phyloP scores from a whole-genome alignment of 2,329 filamentous ascomycete species.

The Fusarium vanettenii region DNA sequence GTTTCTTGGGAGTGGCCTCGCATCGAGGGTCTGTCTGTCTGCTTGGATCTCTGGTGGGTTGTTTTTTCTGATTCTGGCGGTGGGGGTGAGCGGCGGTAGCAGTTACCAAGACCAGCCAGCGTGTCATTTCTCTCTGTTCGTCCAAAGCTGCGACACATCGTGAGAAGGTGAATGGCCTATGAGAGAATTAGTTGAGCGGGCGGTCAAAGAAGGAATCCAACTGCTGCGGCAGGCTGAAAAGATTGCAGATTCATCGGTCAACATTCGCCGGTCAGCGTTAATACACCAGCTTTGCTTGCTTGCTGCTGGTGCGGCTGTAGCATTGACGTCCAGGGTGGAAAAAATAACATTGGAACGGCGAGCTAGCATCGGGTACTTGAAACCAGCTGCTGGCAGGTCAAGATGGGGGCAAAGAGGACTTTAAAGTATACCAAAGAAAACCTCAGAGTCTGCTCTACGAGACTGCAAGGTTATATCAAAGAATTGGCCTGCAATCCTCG shows the following conservation, averaged over 20 bases:
- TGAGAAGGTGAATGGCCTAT: constrained; percentile 9
- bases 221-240: background rate
- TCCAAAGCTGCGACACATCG: constrained; percentile 14
- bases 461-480: background rate
- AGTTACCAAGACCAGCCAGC: constrained; percentile 33
- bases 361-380: background rate
- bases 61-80: background rate
- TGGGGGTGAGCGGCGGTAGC: constrained; percentile 22
- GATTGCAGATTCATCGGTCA: background rate
- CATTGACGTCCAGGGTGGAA: constrained; percentile 18
- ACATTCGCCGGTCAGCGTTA: background rate
- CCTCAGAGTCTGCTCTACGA: background rate
- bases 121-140: constrained; percentile 12
- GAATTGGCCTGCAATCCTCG: background rate
- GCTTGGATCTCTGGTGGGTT: constrained; percentile 15
- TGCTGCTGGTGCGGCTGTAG: constrained; percentile 38
- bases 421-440: background rate
- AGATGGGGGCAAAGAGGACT: background rate
- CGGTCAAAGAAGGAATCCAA: background rate
- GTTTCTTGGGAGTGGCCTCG: background rate
- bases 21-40: constrained; percentile 13
- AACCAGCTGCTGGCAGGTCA: background rate
- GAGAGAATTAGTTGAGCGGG: background rate
- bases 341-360: background rate
- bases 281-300: background rate